Percentiles rank a stretch among this genome's conserved stretches.
phyloP scores from a whole-genome alignment of 2,329 filamentous ascomycete genomes.

The Penicillium sp. region DNA sequence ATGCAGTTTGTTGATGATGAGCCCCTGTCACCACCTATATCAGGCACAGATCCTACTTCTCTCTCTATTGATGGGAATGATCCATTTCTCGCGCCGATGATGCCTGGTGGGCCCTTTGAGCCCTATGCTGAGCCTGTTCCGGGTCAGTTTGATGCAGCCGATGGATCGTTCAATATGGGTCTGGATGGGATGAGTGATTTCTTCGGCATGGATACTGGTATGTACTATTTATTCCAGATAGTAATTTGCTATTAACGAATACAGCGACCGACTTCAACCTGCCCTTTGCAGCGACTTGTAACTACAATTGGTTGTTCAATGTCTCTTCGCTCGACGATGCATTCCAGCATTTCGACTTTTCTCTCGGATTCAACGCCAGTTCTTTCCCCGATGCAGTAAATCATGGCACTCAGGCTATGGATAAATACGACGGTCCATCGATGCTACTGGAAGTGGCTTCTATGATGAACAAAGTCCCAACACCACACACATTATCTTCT shows the following conservation, averaged over 20 bases:
- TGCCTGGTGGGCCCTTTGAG: slow-evolving; percentile 30
- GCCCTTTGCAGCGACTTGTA: slow-evolving; percentile 59
- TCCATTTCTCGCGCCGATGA: slow-evolving; percentile 30
- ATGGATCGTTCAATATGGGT: slow-evolving; percentile 28
- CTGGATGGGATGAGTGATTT: slow-evolving; percentile 45
- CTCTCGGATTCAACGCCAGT: slow-evolving; percentile 23
- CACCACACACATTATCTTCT: neutral
- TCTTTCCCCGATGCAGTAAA: slow-evolving; percentile 20
- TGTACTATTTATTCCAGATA: neutral
- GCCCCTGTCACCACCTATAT: slow-evolving; percentile 29
- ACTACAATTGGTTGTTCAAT: slow-evolving; percentile 61
- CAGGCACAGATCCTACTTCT: slow-evolving; percentile 22
- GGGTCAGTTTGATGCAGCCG: slow-evolving; percentile 33
- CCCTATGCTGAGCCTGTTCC: slow-evolving; percentile 32
- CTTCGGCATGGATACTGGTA: slow-evolving; percentile 56
- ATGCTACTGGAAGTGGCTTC: slow-evolving; percentile 24
- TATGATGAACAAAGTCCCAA: slow-evolving; percentile 17
- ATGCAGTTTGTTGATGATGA: slow-evolving; percentile 13
- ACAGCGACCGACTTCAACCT: slow-evolving; percentile 60
- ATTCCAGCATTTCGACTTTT: slow-evolving; percentile 26
- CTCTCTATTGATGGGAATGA: slow-evolving; percentile 25
- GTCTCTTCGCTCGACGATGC: slow-evolving; percentile 37
- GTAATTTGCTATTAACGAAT: neutral
- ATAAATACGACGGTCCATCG: slow-evolving; percentile 22
- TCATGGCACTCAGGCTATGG: neutral